Evolutionary conservation across 2,329 filamentous ascomycete species (phyloP).

Genomic region (Xylaria digitata): DNA sequence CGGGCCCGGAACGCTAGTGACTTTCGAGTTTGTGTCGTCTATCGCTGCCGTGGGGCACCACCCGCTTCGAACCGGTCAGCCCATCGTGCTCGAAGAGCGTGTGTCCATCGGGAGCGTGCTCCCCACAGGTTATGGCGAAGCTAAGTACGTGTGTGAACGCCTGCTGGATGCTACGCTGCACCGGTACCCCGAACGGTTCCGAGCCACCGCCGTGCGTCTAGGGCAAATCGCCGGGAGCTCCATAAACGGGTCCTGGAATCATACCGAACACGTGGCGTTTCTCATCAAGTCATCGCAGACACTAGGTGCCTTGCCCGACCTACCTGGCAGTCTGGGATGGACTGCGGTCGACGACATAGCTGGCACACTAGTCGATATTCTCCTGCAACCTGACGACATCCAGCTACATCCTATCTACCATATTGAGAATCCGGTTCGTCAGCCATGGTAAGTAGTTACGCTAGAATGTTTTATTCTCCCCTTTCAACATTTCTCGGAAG

Average conservation of each 20-base stretch:
- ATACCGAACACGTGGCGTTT: slow-evolving; percentile 57
- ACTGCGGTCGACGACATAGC: slow-evolving; percentile 30
- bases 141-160: slow-evolving; percentile 59
- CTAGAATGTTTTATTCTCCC: no score
- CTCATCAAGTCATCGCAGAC: slow-evolving; percentile 58
- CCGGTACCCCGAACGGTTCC: slow-evolving; percentile 41
- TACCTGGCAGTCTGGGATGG: slow-evolving; percentile 37
- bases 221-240: slow-evolving; percentile 58
- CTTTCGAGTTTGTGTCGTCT: slow-evolving; percentile 58
- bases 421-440: slow-evolving; percentile 37
- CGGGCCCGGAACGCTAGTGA: slow-evolving; percentile 2
- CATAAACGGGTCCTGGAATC: slow-evolving; percentile 56
- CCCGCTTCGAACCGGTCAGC: slow-evolving; percentile 16
- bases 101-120: slow-evolving; percentile 47
- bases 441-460: slow-evolving; percentile 19
- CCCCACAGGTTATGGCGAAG: slow-evolving; percentile 57
- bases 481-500: no score
- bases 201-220: slow-evolving; percentile 53
- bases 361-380: slow-evolving; percentile 20
- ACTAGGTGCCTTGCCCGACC: slow-evolving; percentile 34
- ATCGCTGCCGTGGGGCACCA: slow-evolving; percentile 52
- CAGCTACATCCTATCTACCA: slow-evolving; percentile 24
- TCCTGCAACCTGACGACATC: background rate
- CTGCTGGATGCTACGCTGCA: slow-evolving; percentile 57
- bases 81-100: slow-evolving; percentile 50